Percentiles rank a stretch among this genome's conserved stretches.
Conservation (phyloP, 805 yeast genomes). For the Pichia rugopelliculosa region DNA sequence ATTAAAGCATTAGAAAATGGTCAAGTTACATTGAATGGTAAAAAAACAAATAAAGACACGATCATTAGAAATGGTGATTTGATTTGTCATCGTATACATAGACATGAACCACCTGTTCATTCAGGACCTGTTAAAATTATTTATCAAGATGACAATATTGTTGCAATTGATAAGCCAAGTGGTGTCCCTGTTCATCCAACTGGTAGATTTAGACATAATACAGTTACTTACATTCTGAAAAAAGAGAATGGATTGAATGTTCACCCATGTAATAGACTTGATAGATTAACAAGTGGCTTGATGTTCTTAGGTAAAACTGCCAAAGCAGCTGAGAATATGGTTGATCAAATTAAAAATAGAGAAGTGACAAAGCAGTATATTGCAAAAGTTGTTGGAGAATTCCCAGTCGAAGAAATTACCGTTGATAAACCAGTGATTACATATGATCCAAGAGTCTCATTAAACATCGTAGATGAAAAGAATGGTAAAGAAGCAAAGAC, state of each 20-base stretch:
- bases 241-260: conserved; percentile 59
- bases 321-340: conserved; percentile 68
- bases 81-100: conserved; percentile 69
- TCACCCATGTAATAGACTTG: conserved; percentile 84
- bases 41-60: conserved; percentile 56
- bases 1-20: conserved; percentile 49
- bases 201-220: conserved; percentile 69
- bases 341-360: conserved; percentile 63
- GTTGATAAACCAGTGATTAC: conserved; percentile 68
- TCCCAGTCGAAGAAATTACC: conserved; percentile 47
- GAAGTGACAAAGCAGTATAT: conserved; percentile 75
- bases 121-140: conserved; percentile 56
- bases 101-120: conserved; percentile 85
- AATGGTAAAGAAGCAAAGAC: conserved; percentile 58
- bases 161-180: conserved; percentile 88
- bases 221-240: conserved; percentile 71
- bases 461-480: conserved; percentile 47
- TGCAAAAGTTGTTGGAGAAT: conserved; percentile 82
- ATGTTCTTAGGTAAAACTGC: conserved; percentile 86
- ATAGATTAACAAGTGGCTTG: conserved; percentile 84
- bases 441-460: conserved; percentile 63
- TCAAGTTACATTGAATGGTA: conserved; percentile 63
- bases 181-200: conserved; percentile 97
- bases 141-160: conserved; percentile 62
- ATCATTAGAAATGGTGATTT: conserved; percentile 75